phyloP scores from a whole-genome alignment of 1,139 yeast species.

The Taiozyma onychis region DNA sequence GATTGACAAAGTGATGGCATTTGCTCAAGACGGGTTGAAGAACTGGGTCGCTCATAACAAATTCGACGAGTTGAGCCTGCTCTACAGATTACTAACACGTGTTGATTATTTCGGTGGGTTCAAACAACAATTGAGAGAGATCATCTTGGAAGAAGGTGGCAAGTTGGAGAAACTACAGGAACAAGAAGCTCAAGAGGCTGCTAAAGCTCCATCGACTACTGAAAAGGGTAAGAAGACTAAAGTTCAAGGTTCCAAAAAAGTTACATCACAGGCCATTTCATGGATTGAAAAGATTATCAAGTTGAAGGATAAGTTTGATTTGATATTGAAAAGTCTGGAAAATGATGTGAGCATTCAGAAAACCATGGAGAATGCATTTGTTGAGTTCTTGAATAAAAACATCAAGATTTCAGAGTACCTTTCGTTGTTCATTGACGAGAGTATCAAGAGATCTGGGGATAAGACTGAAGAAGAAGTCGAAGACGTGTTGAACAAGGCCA shows the following conservation, averaged over 20 bases:
- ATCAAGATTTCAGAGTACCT: conserved; percentile 64
- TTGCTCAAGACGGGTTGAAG: conserved; percentile 50
- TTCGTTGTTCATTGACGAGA: conserved; percentile 70
- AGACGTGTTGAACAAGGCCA: conserved; percentile 47
- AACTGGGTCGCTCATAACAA: conserved; percentile 45
- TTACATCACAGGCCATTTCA: conserved; percentile 44
- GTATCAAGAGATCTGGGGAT: conserved; percentile 55
- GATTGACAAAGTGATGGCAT: conserved; percentile 45
- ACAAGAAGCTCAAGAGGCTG: conserved; percentile 6
- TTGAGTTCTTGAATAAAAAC: conserved; percentile 55
- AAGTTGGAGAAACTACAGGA: conserved; percentile 23
- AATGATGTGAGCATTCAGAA: conserved; percentile 46
- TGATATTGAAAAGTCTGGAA: conserved; percentile 41
- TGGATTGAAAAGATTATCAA: conserved; percentile 65
- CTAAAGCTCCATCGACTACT: conserved; percentile 4
- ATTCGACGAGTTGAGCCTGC: conserved; percentile 34
- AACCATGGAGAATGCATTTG: conserved; percentile 56
- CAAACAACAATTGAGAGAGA: conserved; percentile 42
- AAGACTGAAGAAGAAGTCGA: conserved; percentile 49
- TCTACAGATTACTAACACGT: conserved; percentile 48
- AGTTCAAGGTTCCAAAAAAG: conserved; percentile 26
- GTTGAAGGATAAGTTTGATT: conserved; percentile 48
- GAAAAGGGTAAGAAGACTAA: conserved; percentile 11
- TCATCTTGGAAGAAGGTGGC: conserved; percentile 40
- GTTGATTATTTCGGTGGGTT: conserved; percentile 50